Evolutionary conservation across 192 early-diverging fungal genomes (phyloP), one percentile per base, ranked within the genome.

Genomic region (Coemansia sp.): DNA sequence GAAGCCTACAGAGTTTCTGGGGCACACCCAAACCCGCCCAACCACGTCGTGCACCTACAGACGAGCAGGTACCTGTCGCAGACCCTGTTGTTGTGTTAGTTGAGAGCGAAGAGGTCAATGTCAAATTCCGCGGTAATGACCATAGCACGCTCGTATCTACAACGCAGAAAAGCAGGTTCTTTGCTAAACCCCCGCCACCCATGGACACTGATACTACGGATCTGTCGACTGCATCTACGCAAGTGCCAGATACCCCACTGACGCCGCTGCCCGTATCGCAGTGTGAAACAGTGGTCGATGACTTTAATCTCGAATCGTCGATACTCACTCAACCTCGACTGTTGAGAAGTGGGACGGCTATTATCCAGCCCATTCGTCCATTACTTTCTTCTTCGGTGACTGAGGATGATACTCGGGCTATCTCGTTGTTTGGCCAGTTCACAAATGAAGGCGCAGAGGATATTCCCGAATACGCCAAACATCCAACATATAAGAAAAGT

Each of bases 141-240:
- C 64, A 68, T 32, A 35, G 63, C 50, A 43, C 38, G 46, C 37
- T 67, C 5, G 67, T 73, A 19, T 23, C 62, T 3, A 83, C 80
- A 3, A 63, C 52, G 11, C 30, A 69, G 23, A 63, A 66, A 6
- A 83, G 80, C 60, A 32, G 67, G 40, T 83, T 83, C 72, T 83
- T 83, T 35, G 55, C 10, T 0, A 57, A 67, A 6, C 21, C 37
- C 16, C 33, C n/a, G n/a, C 49, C 35, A 0, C 14, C 10, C 23
- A 6, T 26, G 69, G 50, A 35, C n/a, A 9, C 17, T 50, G 47
- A 49, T 49, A 4, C 16, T n/a, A 21, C n/a, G 16, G 52, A 55
- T 55, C 23, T 30, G 26, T 55, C 26, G 28, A 2, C 10, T 0
- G 52, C 7, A 16, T 33, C 30, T 14, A 58, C 55, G 30, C 55